Percentiles rank a stretch among this genome's conserved stretches.
Evolutionary conservation across 768 basidiomycete genomes (phyloP).

Genomic region (Amanita jacksonii): DNA sequence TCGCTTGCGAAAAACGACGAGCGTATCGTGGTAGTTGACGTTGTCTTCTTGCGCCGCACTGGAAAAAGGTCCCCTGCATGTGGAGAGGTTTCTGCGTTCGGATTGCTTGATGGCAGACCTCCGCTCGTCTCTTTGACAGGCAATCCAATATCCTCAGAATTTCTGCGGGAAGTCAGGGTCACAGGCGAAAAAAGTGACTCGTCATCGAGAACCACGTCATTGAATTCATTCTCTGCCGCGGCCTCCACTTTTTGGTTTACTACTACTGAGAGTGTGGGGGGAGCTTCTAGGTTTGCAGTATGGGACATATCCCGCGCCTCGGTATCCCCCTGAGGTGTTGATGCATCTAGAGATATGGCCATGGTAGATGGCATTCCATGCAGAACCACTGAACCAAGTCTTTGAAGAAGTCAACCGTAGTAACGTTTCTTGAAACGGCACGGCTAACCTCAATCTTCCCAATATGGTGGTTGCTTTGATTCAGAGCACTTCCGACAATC

Average conservation of each 20-base stretch:
- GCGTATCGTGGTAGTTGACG: constrained; percentile 48
- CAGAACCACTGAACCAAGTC: not conserved
- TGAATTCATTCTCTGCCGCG: constrained; percentile 51
- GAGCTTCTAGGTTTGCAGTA: no score
- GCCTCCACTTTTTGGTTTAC: no score
- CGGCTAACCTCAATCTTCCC: no score
- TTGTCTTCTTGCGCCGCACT: constrained; percentile 50
- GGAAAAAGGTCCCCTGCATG: constrained; percentile 13
- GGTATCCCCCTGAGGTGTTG: not conserved
- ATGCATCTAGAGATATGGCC: constrained; percentile 1
- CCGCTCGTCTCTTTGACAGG: not conserved
- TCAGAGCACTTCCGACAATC: no score
- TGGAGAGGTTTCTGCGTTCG: not conserved
- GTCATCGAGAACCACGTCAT: constrained; percentile 51
- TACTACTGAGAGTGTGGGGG: no score
- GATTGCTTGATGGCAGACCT: not conserved
- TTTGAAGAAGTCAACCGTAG: no score
- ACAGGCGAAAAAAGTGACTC: constrained; percentile 29
- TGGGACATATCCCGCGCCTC: not conserved
- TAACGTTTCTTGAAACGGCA: no score
- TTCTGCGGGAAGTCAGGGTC: constrained; percentile 20
- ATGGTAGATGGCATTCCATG: not conserved
- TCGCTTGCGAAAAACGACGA: constrained; percentile 49
- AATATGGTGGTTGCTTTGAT: no score
- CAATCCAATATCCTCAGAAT: not conserved